Evolutionary conservation across 169 alveolate genomes (phyloP).

Genomic region (Nephromyces sp.): DNA sequence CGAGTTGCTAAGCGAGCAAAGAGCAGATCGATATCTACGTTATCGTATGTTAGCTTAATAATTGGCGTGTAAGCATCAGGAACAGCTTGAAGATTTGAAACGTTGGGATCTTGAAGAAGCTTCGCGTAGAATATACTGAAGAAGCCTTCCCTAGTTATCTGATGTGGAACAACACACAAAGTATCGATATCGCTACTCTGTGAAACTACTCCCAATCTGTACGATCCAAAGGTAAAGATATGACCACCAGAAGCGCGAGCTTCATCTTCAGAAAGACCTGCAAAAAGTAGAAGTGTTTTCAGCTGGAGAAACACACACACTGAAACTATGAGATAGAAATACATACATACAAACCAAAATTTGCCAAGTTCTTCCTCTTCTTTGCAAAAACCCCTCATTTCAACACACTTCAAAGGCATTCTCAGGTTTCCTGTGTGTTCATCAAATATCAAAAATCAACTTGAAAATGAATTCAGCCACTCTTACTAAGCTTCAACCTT

Average conservation of each 20-base stretch:
- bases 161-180: conserved; percentile 91
- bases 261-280: conserved; percentile 15
- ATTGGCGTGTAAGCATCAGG: conserved; percentile 94
- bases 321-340: too few species aligned
- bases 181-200: conserved; percentile 96
- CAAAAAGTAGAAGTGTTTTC: too few species aligned
- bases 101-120: conserved; percentile 75
- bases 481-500: too few species aligned
- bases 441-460: too few species aligned
- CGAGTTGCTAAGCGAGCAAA: conserved; percentile 83
- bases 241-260: conserved; percentile 38
- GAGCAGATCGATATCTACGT: conserved; percentile 89
- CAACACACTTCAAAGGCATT: too few species aligned
- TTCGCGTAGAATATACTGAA: conserved; percentile 75
- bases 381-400: too few species aligned
- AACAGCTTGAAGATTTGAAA: conserved; percentile 82
- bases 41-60: conserved; percentile 80
- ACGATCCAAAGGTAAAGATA: conserved; percentile 72
- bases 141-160: conserved; percentile 83
- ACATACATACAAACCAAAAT: too few species aligned
- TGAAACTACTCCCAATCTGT: conserved; percentile 90
- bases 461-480: too few species aligned
- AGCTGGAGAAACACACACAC: too few species aligned
- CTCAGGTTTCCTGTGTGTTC: too few species aligned
- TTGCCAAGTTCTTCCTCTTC: too few species aligned